Evolutionary conservation across 2,329 filamentous ascomycete genomes (phyloP).

Genomic region (Fusarium zealandicum): DNA sequence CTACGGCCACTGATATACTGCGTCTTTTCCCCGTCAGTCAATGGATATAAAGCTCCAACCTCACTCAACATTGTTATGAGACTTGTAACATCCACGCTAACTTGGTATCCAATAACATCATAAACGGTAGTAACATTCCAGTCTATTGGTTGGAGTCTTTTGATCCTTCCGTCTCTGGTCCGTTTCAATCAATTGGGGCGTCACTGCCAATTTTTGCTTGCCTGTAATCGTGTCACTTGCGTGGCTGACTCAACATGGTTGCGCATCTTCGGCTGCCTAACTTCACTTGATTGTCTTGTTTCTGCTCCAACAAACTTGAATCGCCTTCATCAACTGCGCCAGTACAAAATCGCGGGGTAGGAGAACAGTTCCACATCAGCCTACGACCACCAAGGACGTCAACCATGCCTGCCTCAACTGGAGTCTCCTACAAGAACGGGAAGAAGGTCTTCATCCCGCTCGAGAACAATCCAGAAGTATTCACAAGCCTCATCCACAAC

Average conservation of each 20-base stretch:
- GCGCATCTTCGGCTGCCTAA: constrained; percentile 26
- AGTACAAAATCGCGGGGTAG: constrained; percentile 15
- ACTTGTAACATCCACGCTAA: no score
- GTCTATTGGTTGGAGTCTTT: no score
- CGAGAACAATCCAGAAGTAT: constrained; percentile 77
- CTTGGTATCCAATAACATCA: neutral
- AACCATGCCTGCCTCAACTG: constrained; percentile 25
- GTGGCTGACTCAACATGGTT: constrained; percentile 1
- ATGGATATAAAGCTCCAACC: neutral
- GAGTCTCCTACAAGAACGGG: constrained; percentile 26
- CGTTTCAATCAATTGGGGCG: neutral
- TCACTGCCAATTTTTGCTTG: neutral
- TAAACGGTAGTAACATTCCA: no score
- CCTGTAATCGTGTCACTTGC: neutral
- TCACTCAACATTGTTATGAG: no score
- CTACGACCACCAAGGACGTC: neutral
- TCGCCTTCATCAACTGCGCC: neutral
- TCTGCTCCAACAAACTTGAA: constrained; percentile 1
- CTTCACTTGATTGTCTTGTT: constrained; percentile 8
- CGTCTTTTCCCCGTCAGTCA: no score
- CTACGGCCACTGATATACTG: no score
- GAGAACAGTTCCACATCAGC: neutral
- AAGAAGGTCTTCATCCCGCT: constrained; percentile 51
- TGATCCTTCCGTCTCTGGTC: neutral
- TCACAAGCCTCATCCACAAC: constrained; percentile 73